Conservation (phyloP, 2,329 filamentous ascomycete genomes). For the Colletotrichum sublineola region DNA sequence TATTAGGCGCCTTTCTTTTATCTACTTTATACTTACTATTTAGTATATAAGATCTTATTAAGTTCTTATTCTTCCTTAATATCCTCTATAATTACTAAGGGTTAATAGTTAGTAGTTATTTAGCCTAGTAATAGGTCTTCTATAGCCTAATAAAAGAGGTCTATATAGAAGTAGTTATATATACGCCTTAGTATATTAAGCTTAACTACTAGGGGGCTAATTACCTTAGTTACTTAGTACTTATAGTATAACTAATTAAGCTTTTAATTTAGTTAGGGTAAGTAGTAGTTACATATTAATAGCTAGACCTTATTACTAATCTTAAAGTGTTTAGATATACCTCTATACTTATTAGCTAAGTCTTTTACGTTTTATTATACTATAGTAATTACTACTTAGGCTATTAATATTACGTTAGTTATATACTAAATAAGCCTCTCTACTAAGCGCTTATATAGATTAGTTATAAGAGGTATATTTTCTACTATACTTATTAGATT, state of each 20-base stretch:
- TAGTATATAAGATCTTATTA: too few species aligned
- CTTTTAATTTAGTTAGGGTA: background rate
- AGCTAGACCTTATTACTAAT: background rate
- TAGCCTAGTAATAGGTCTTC: too few species aligned
- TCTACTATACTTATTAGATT: background rate
- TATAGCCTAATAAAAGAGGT: too few species aligned
- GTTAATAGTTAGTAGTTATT: too few species aligned
- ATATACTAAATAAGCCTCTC: background rate
- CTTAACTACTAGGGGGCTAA: background rate
- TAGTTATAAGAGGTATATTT: background rate
- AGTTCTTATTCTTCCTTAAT: too few species aligned
- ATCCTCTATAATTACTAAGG: too few species aligned
- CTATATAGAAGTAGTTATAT: too few species aligned
- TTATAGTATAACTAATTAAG: background rate
- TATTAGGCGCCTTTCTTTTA: too few species aligned
- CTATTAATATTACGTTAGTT: background rate
- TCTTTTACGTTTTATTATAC: background rate
- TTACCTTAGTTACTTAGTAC: background rate
- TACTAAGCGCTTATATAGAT: background rate
- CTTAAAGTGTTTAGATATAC: background rate
- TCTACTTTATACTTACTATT: too few species aligned
- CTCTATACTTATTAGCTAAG: background rate
- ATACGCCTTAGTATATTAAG: background rate
- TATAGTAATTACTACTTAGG: background rate
- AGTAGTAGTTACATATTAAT: background rate